phyloP scores from a whole-genome alignment of 2,329 filamentous ascomycete species.

The Pleomassaria siparia region DNA sequence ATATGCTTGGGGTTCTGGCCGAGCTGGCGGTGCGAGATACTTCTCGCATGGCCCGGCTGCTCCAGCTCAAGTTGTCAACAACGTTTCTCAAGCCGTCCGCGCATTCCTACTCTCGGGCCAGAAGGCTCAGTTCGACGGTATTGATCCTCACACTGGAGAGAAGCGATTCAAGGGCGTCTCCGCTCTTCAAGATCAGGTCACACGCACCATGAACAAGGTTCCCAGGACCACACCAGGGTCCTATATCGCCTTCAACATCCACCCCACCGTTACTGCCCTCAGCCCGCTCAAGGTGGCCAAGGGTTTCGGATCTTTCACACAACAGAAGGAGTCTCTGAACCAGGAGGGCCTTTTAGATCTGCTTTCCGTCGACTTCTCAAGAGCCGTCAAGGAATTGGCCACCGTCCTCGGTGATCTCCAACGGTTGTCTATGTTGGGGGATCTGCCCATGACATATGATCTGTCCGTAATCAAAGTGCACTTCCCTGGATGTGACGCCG shows the following conservation, averaged over 20 bases:
- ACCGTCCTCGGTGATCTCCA: constrained; percentile 79
- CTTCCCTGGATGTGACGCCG: constrained; percentile 86
- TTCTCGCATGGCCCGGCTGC: constrained; percentile 87
- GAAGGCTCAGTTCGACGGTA: constrained; percentile 82
- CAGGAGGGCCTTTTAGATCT: constrained; percentile 81
- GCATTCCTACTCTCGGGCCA: constrained; percentile 92
- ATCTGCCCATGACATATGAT: constrained; percentile 77
- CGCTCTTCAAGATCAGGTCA: constrained; percentile 70
- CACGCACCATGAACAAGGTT: constrained; percentile 64
- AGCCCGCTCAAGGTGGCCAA: constrained; percentile 67
- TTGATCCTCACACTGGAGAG: constrained; percentile 67
- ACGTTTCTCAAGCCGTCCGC: constrained; percentile 90
- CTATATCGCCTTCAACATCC: constrained; percentile 84
- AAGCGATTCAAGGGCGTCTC: constrained; percentile 80
- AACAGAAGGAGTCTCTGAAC: constrained; percentile 65
- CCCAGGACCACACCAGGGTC: constrained; percentile 68
- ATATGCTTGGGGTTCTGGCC: constrained; percentile 74
- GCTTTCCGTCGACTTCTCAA: constrained; percentile 84
- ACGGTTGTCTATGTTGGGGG: constrained; percentile 73
- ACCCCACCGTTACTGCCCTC: constrained; percentile 86
- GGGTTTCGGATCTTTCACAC: constrained; percentile 47
- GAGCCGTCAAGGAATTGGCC: constrained; percentile 80
- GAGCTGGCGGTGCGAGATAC: constrained; percentile 73
- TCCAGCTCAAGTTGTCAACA: constrained; percentile 88
- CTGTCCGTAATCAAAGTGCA: constrained; percentile 72